Conservation (phyloP, 768 basidiomycete species). For the Ephemerocybe angulata region DNA sequence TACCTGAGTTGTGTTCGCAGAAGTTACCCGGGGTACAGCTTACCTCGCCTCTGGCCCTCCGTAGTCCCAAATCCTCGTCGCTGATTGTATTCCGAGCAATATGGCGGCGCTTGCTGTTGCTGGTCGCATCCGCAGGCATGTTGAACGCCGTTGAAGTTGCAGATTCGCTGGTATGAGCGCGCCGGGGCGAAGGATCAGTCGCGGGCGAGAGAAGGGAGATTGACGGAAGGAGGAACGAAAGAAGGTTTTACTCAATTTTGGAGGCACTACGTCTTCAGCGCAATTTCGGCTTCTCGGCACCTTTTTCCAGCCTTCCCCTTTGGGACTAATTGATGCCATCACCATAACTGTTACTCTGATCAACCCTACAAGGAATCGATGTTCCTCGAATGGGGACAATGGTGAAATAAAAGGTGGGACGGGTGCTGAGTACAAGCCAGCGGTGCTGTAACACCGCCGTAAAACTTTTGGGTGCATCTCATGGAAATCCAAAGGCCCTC, state of each 20-base stretch:
- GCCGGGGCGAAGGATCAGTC: neutral
- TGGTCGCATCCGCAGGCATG: conserved; percentile 42
- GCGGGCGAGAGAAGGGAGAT: neutral
- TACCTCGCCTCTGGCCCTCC: conserved; percentile 51
- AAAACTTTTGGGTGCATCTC: no score
- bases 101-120: conserved; percentile 32
- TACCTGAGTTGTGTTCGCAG: neutral
- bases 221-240: neutral
- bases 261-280: neutral
- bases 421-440: no score
- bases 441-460: no score
- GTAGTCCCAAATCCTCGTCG: conserved; percentile 45
- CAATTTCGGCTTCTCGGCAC: no score
- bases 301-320: neutral
- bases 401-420: no score
- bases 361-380: no score
- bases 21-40: conserved; percentile 7
- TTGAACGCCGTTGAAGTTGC: neutral
- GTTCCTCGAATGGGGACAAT: no score
- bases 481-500: no score
- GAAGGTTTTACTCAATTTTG: neutral
- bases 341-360: no score
- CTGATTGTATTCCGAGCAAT: conserved; percentile 40
- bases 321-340: neutral
- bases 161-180: conserved; percentile 59